Evolutionary conservation across 2,329 filamentous ascomycete species (phyloP).

Genomic region (Myriosclerotinia scirpicola): DNA sequence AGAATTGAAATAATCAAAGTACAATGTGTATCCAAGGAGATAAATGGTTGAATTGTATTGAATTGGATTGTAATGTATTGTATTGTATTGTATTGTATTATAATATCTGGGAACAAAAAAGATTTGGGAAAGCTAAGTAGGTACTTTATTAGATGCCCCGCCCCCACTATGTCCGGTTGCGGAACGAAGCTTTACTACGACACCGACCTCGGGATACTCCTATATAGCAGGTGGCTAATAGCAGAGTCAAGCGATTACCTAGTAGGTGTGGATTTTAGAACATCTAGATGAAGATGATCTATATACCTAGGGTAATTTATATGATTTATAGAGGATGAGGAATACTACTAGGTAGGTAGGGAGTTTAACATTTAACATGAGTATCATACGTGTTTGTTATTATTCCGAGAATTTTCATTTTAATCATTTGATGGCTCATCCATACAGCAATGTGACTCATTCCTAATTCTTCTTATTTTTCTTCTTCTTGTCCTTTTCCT

Average conservation of each 20-base stretch:
- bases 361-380: too few relatives aligned
- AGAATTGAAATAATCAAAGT: background rate
- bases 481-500: too few relatives aligned
- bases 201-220: conserved; percentile 2
- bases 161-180: conserved; percentile 15
- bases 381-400: too few relatives aligned
- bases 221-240: too few relatives aligned
- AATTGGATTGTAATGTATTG: too few relatives aligned
- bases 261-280: too few relatives aligned
- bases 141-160: conserved; percentile 14
- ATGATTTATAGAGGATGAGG: too few relatives aligned
- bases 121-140: too few relatives aligned
- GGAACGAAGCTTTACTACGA: conserved; percentile 8
- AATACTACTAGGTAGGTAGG: too few relatives aligned
- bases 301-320: too few relatives aligned
- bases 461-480: background rate
- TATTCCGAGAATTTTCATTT: background rate
- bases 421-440: background rate
- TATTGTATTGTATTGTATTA: background rate
- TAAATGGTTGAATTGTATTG: background rate
- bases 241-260: too few relatives aligned
- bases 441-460: background rate
- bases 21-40: background rate
- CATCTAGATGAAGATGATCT: too few relatives aligned
- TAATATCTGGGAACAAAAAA: conserved; percentile 2